Base-by-base conservation (phyloP, 805 yeast genomes). In the Ogataea pilisensis region DNA sequence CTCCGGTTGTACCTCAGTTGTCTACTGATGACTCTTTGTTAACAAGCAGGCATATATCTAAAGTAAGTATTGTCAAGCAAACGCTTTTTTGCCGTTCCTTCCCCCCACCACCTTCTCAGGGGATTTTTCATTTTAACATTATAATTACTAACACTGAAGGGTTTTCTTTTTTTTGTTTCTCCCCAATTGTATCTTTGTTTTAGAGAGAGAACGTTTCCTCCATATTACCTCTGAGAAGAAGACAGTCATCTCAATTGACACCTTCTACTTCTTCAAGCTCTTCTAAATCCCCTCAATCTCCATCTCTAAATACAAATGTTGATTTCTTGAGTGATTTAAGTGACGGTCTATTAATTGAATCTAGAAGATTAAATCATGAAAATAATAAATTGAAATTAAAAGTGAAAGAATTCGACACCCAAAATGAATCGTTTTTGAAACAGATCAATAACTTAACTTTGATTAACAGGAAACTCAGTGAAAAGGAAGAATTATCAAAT, bases 281-380 rank as follows among this genome's bases (percentile, higher is more conserved):
- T 14, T 14, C 31, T 11, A 6, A 31, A 5, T 28, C 31, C 19
- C 34, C 43, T 27, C 35, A 38, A 28, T 37, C 42, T 11, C 14
- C 37, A 31, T 35, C 43, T 32, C 44, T 52, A n/a, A 78, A 78
- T 17, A 78, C 78, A 48, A 85, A 83, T 44, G 77, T 82, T 67
- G 77, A 78, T 54, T 84, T 84, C 55, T 79, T 83, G 13, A 83
- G 83, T 43, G 87, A 85, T 4, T 61, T 85, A 41, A 80, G 87
- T 62, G 91, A 85, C 51, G 82, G 82, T 42, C 64, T 85, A 46
- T 68, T 85, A 14, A 65, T 73, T 33, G 88, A 85, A 58, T 83
- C 89, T 53, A 74, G 90, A 49, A 71, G 82, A 45, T 66, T 85
- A 41, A 82, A 78, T 40, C 80, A 84, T 20, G 87, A 82, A 43